These are phyloP conservation scores for Gossypium thurberi DNA, from an alignment of 345 rosid genomes.

Conservation along the genomic window DNA sequence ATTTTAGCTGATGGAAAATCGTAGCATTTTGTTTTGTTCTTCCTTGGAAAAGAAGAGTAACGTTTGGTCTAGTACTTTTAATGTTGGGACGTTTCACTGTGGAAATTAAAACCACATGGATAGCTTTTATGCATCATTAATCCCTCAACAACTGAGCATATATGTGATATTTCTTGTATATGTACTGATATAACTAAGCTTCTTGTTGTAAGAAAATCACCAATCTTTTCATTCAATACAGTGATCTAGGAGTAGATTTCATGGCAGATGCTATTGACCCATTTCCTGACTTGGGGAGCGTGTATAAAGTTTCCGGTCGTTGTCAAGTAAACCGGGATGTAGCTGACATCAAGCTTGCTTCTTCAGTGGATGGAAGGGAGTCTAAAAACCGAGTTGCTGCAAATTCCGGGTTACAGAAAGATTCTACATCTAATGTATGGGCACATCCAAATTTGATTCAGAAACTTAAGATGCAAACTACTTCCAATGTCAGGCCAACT, in stretches of 20 bases:
- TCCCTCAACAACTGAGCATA: neutral
- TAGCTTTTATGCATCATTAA: neutral
- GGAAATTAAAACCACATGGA: neutral
- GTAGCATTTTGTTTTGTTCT: neutral
- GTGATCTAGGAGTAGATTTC: neutral
- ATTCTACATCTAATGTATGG: conserved; percentile 10
- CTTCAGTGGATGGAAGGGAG: conserved; percentile 16
- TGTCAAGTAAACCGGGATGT: conserved; percentile 19
- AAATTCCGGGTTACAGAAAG: conserved; percentile 20
- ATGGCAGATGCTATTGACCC: conserved; percentile 10
- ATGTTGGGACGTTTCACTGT: neutral
- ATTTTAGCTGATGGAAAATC: neutral
- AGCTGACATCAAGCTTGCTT: conserved; percentile 11
- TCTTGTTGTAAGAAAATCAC: neutral
- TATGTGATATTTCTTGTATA: neutral
- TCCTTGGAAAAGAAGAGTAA: neutral
- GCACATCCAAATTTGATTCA: conserved; percentile 6
- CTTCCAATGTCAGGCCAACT: conserved; percentile 7
- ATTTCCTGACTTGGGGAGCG: conserved; percentile 14
- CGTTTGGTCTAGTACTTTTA: neutral
- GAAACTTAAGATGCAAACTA: conserved; percentile 8
- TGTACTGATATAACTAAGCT: neutral
- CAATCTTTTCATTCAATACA: neutral
- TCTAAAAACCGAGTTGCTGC: conserved; percentile 18
- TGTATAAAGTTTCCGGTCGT: conserved; percentile 1